phyloP scores from a whole-genome alignment of 202 grass and related monocot genomes.

The Schoenoplectus triqueter region DNA sequence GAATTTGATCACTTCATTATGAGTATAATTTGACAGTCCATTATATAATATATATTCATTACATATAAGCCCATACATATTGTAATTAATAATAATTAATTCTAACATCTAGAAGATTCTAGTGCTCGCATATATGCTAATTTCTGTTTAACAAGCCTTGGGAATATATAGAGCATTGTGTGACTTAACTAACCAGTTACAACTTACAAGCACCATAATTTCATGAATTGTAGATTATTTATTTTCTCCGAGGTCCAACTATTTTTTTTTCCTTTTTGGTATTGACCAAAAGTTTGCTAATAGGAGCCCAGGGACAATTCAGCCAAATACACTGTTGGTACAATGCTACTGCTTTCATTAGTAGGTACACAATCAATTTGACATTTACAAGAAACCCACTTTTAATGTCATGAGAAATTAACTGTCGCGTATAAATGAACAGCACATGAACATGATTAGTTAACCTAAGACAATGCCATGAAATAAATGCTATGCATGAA shows the following conservation, averaged over 20 bases:
- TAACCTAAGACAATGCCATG: slow-evolving; percentile 24
- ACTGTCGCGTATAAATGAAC: slow-evolving; percentile 23
- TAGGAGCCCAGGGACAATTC: neutral
- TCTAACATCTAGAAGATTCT: slow-evolving; percentile 14
- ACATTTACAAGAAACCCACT: slow-evolving; percentile 2
- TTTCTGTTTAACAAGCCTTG: neutral
- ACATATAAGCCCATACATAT: too few relatives aligned
- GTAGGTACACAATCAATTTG: slow-evolving; percentile 29
- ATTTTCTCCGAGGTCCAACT: slow-evolving; percentile 2
- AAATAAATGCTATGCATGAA: slow-evolving; percentile 20
- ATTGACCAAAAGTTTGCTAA: slow-evolving; percentile 5
- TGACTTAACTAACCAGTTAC: slow-evolving; percentile 30
- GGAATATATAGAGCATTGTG: slow-evolving; percentile 6
- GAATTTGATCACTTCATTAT: too few relatives aligned
- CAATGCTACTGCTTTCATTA: slow-evolving; percentile 25
- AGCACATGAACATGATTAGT: slow-evolving; percentile 24
- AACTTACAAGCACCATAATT: slow-evolving; percentile 1
- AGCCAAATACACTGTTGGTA: neutral
- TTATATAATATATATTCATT: too few relatives aligned
- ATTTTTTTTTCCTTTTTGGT: neutral
- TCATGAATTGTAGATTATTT: slow-evolving; percentile 14
- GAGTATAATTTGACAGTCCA: too few relatives aligned
- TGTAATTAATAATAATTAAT: neutral
- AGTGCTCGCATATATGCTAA: neutral
- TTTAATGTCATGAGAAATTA: slow-evolving; percentile 24